Evolutionary conservation across 352 stramenopile species (phyloP), one percentile per base, ranked within the genome.

Genomic region (Pythium volutum): DNA sequence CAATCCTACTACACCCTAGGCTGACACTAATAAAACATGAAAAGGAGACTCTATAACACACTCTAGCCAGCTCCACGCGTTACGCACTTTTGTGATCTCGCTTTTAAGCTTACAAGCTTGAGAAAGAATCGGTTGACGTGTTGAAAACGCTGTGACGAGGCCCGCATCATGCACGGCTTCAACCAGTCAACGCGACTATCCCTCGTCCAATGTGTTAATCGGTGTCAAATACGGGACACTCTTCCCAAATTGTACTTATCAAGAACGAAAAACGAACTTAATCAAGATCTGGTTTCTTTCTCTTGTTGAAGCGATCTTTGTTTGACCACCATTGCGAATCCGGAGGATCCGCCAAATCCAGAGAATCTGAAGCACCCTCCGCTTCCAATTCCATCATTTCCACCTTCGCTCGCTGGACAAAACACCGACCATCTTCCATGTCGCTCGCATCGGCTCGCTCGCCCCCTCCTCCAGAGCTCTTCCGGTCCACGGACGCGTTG

Each of bases 401-500:
- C 6, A 7, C 36, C 25, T 43, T 41, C 16, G 6, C 29, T 22
- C 20, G 20, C 51, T 26, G 23, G 33, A 34, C 20, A 5, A 11
- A 6, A 1, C 15, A 23, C 1, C 36, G 14, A 38, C 33, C 33
- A 12, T 38, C 33, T n/a, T 38, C 33, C 45, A 64, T 45, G 31
- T 47, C 36, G 53, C 50, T 66, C 39, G 41, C 48, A 4, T 16
- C 25, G 55, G 71, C 70, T 29, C 57, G 52, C 39, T 62, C 25
- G 46, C 50, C 48, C 16, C 61, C 79, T n/a, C 76, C 79, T 2
- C 68, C 2, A 47, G 54, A 57, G 36, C 36, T 82, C 45, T 89
- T 89, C 63, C 64, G 46, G 14, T 76, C 65, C 34, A 84, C 77
- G 3, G 74, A 79, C 14, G 79, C 70, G 31, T 60, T 91, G 29